Percentiles rank a stretch among this genome's conserved stretches.
These are phyloP conservation scores for Pythium chondricola DNA, from an alignment of 352 stramenopile species.

Conservation along the genomic window DNA sequence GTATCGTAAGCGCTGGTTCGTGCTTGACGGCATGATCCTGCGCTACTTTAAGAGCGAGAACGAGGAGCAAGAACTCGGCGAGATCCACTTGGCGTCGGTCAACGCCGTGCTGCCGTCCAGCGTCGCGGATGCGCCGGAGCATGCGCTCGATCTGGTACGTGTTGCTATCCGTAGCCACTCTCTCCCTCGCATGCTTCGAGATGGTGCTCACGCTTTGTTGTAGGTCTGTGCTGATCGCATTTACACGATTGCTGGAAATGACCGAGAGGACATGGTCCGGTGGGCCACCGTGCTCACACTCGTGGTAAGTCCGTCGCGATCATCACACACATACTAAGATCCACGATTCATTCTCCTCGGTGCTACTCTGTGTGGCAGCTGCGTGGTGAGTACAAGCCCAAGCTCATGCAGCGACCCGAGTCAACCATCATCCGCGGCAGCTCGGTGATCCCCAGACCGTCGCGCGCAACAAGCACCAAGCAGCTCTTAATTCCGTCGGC, in stretches of 20 bases:
- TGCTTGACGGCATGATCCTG: slow-evolving; percentile 85
- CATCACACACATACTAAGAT: not conserved
- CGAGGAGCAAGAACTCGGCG: slow-evolving; percentile 85
- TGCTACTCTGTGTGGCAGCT: slow-evolving; percentile 25
- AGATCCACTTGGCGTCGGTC: slow-evolving; percentile 82
- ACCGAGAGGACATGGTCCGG: slow-evolving; percentile 85
- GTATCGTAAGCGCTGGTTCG: slow-evolving; percentile 83
- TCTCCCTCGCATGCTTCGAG: not conserved
- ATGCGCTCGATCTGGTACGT: slow-evolving; percentile 74
- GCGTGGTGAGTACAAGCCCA: slow-evolving; percentile 83
- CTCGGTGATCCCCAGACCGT: slow-evolving; percentile 72
- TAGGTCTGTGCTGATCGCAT: slow-evolving; percentile 82
- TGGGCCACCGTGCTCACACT: slow-evolving; percentile 85
- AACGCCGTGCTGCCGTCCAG: slow-evolving; percentile 85
- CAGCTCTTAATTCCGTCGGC: slow-evolving; percentile 15
- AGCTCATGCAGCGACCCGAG: slow-evolving; percentile 83
- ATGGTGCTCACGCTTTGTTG: not conserved
- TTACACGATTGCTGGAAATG: slow-evolving; percentile 82
- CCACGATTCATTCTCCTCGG: not conserved
- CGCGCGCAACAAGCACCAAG: slow-evolving; percentile 63
- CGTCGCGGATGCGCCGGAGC: slow-evolving; percentile 79
- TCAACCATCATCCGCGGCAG: slow-evolving; percentile 84
- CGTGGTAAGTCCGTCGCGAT: slow-evolving; percentile 36
- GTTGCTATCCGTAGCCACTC: not conserved
- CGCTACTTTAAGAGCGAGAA: slow-evolving; percentile 84